Base-by-base conservation (phyloP, 768 basidiomycete species). In the Melanogaster broomeanus region DNA sequence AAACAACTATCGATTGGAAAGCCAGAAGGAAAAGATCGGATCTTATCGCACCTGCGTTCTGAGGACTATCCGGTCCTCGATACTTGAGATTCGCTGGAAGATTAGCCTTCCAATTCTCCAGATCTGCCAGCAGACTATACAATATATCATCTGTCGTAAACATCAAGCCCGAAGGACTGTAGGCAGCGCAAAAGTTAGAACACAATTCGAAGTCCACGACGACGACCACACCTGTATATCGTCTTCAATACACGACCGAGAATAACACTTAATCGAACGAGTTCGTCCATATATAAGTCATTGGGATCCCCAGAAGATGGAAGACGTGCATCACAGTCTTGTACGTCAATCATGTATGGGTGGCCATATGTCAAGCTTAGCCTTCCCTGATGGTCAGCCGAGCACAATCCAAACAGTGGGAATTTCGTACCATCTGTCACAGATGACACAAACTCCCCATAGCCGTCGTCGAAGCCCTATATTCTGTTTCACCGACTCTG, bases 361-460 rank as follows among this genome's bases (percentile, higher is more conserved):
- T 93, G 90, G 0, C 96, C 96, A 60, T 93, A 92, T 21, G 91
- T 86, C 33, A 94, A 75, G 64, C 90, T 91, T 48, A 86, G 81
- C 91, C 90, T 92, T 62, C 16, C 45, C 49, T 42, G 28, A 40
- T 48, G 43, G n/a, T 63, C 19, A 52, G 48, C 39, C 31, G 4
- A 53, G 33, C 10, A 41, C 28, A 30, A 37, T 28, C 33, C 4
- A 19, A 22, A 25, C 45, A 54, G 58, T 49, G 27, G 11, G 39
- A 48, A 44, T 38, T 51, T 19, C 79, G 59, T 72, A 92, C 90
- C 94, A 97, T 73, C 96, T 78, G 70, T 99, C 96, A 59, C 87
- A 86, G 59, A 98, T 92, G 48, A 98, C 85, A 72, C 96, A 98
- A 34, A 86, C 86, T 21, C 87, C 92, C 97, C 97, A 99, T 33